phyloP scores from a whole-genome alignment of 2,329 filamentous ascomycete genomes.

The Coniosporium tulheliwenetii region DNA sequence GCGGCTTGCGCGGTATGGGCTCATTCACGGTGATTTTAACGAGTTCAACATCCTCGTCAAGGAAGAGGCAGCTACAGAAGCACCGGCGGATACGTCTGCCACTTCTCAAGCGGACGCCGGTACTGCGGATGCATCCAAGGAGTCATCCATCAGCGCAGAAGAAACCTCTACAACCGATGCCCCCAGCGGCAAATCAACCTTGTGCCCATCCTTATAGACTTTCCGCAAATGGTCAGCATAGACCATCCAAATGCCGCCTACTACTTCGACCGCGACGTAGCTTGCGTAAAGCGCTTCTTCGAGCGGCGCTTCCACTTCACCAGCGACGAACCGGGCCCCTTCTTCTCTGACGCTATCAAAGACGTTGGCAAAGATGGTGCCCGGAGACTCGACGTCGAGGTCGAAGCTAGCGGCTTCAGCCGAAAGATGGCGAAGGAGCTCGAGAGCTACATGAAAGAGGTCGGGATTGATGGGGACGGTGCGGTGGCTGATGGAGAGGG shows the following conservation, averaged over 20 bases:
- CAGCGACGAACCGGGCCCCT: conserved; percentile 66
- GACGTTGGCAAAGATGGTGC: conserved; percentile 47
- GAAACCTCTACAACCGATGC: too few relatives aligned
- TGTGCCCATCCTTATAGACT: conserved; percentile 83
- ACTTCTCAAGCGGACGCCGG: conserved; percentile 15
- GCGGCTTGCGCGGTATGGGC: conserved; percentile 63
- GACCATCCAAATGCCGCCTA: conserved; percentile 87
- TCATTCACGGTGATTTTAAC: conserved; percentile 98
- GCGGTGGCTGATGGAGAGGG: conserved; percentile 11
- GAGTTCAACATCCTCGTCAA: conserved; percentile 97
- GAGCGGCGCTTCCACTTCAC: conserved; percentile 76
- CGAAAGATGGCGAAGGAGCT: conserved; percentile 95
- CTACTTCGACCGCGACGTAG: conserved; percentile 94
- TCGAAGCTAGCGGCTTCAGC: conserved; percentile 87
- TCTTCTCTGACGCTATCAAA: conserved; percentile 72
- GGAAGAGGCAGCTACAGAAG: conserved; percentile 35
- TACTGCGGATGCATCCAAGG: conserved; percentile 6
- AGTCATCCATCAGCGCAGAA: too few relatives aligned
- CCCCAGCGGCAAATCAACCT: conserved; percentile 30
- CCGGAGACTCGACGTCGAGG: conserved; percentile 66
- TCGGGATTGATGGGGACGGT: conserved; percentile 40
- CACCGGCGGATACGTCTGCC: neutral
- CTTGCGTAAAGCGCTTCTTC: conserved; percentile 92
- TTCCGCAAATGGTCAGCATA: conserved; percentile 95
- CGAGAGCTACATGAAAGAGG: conserved; percentile 72